A percentile compares a stretch with the other conserved stretches of the same genome.
phyloP scores from a whole-genome alignment of 495 filamentous ascomycete genomes.

The Cenococcum geophilum region DNA sequence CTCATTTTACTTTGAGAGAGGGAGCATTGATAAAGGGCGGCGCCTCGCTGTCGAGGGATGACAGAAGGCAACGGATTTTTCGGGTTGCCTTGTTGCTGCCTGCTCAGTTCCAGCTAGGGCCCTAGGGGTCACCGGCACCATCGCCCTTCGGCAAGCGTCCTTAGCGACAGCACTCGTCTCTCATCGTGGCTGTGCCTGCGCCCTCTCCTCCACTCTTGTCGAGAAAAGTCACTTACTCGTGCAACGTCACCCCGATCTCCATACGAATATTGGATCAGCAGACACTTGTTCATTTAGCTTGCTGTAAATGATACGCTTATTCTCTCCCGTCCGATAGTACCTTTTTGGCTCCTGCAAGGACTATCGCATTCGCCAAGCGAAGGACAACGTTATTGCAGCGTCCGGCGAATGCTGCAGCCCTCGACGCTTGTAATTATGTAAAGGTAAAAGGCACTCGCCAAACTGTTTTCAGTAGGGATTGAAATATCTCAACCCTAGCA shows the following conservation, averaged over 20 bases:
- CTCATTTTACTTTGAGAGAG: slow-evolving; percentile 7
- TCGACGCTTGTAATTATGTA: too few relatives aligned
- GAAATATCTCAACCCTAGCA: too few relatives aligned
- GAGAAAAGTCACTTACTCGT: not conserved
- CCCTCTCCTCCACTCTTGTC: not conserved
- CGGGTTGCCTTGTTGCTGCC: slow-evolving; percentile 6
- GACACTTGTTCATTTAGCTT: too few relatives aligned
- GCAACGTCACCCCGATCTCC: not conserved
- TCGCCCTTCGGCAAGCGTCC: not conserved
- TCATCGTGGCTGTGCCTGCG: not conserved
- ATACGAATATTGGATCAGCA: not conserved
- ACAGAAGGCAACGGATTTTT: slow-evolving; percentile 1
- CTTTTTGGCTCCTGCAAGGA: too few relatives aligned
- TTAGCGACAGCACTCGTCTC: not conserved
- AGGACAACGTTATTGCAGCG: too few relatives aligned
- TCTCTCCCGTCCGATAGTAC: too few relatives aligned
- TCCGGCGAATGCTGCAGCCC: too few relatives aligned
- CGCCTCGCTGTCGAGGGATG: not conserved
- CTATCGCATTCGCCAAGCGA: too few relatives aligned
- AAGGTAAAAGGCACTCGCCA: too few relatives aligned
- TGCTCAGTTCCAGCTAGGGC: not conserved
- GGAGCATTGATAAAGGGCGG: slow-evolving; percentile 4
- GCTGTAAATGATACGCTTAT: too few relatives aligned
- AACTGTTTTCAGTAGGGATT: too few relatives aligned
- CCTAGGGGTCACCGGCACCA: not conserved